Conservation (phyloP, 2,329 filamentous ascomycete genomes). For the Diaporthe citriasiana region DNA sequence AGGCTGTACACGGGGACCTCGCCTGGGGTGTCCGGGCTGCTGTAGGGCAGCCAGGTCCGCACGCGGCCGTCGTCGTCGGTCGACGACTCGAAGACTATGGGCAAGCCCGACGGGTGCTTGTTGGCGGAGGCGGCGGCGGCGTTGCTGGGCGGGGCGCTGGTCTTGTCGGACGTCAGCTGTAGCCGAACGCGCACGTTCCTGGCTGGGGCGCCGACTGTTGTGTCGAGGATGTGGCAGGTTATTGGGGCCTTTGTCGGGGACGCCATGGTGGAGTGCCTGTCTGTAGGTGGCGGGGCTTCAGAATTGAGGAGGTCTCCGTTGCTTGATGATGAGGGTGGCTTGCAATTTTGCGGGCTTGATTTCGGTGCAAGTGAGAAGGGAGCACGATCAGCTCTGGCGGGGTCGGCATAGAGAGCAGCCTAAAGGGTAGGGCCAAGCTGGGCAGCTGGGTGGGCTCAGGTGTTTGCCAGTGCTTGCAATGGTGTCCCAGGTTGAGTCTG, state of each 20-base stretch:
- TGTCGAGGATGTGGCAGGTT: slow-evolving; percentile 91
- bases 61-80: slow-evolving; percentile 86
- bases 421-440: background rate
- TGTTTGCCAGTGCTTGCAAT: slow-evolving; percentile 2
- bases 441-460: background rate
- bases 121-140: slow-evolving; percentile 27
- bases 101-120: slow-evolving; percentile 52
- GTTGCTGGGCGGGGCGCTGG: slow-evolving; percentile 48
- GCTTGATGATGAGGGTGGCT: slow-evolving; percentile 10
- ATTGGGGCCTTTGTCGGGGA: slow-evolving; percentile 71
- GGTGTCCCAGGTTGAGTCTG: background rate
- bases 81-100: slow-evolving; percentile 71
- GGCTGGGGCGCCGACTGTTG: slow-evolving; percentile 79
- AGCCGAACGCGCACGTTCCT: slow-evolving; percentile 76
- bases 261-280: slow-evolving; percentile 42
- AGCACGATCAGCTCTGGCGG: slow-evolving; percentile 2
- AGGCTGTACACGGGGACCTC: slow-evolving; percentile 72
- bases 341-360: background rate
- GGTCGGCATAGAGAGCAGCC: background rate
- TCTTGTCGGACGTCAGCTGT: slow-evolving; percentile 58
- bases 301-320: background rate
- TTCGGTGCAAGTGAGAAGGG: slow-evolving; percentile 16
- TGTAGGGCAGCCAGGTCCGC: slow-evolving; percentile 75
- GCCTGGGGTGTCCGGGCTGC: slow-evolving; percentile 63
- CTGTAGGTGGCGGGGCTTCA: background rate